Base-by-base conservation (phyloP, 345 rosid genomes). In the Jatropha curcas region DNA sequence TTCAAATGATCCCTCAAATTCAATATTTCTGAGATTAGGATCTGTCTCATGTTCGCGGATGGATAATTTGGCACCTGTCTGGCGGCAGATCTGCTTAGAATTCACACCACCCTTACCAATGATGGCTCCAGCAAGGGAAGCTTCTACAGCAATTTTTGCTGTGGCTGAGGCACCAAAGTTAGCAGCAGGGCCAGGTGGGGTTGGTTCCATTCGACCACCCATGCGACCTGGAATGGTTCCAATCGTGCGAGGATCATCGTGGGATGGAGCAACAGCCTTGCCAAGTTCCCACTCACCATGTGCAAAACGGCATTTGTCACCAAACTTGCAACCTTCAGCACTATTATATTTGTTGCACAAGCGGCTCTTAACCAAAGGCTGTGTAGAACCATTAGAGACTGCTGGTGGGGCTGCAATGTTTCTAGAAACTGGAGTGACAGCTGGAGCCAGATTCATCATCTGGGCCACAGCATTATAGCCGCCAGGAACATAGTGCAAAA, bases 21-120 rank as follows among this genome's bases (percentile, higher is more conserved):
- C 97, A 0, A 94, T 86, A 75, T 90, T 87, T 82, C 83, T 86
- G 31, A 87, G 85, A 70, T 75, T 87, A 13, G 89, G 89, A 73
- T 87, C 88, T 41, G 81, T 48, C 68, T 94, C 98, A 3, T 94
- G 91, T 16, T 92, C 98, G 45, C 79, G 77, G 33, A 94, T 87
- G 77, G 89, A 87, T 34, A 92, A 74, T 76, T 87, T 94, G 35
- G 81, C 92, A 5, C 98, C 97, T 10, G 98, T 92, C 71, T 80
- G 86, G 35, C 89, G 97, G 67, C 90, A 87, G 25, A 90, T 89
- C 78, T 89, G 95, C 74, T 90, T 92, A 3, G 95, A 85, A 81
- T 87, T 78, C 71, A 88, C 83, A 31, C 98, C 97, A 58, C 89
- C 90, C 74, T 94, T 92, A 28, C 98, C 97, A 61, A 92, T 94